A percentile compares a stretch with the other conserved stretches of the same genome.
These are phyloP conservation scores for Arabis hirsuta DNA, from an alignment of 345 rosid genomes.

Conservation along the genomic window DNA sequence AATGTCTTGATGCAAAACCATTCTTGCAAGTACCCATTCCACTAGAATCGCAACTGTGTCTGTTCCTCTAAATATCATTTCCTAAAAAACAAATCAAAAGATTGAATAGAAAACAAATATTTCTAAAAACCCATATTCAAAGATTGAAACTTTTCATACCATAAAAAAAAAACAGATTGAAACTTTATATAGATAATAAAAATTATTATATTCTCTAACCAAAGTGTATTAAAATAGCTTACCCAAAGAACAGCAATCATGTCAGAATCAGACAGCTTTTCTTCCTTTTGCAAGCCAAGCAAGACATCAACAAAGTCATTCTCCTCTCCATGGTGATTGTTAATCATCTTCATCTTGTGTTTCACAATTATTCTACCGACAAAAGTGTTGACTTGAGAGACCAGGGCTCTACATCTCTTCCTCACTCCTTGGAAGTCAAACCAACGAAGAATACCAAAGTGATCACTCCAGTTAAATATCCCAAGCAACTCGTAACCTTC, in stretches of 20 bases:
- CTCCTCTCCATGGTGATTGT: not conserved
- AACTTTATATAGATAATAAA: not conserved
- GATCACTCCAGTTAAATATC: slow-evolving; percentile 83
- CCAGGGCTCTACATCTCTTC: slow-evolving; percentile 63
- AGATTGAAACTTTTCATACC: slow-evolving; percentile 12
- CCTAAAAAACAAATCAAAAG: slow-evolving; percentile 45
- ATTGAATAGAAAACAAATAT: not conserved
- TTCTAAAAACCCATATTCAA: not conserved
- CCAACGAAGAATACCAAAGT: slow-evolving; percentile 68
- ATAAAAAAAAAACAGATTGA: too few relatives aligned
- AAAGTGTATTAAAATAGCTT: slow-evolving; percentile 19
- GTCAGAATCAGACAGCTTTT: slow-evolving; percentile 62
- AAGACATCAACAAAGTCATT: slow-evolving; percentile 74
- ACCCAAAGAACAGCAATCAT: slow-evolving; percentile 94
- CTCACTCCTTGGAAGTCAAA: slow-evolving; percentile 82
- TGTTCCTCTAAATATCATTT: slow-evolving; percentile 90
- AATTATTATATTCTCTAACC: too few relatives aligned
- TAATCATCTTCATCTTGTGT: slow-evolving; percentile 50
- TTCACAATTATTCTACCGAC: slow-evolving; percentile 66
- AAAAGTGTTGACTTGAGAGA: slow-evolving; percentile 57
- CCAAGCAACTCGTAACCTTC: slow-evolving; percentile 84
- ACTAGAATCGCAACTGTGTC: slow-evolving; percentile 86
- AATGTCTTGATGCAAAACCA: slow-evolving; percentile 65
- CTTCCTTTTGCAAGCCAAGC: slow-evolving; percentile 66
- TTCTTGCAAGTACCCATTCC: slow-evolving; percentile 88